Conservation (phyloP, 139 green algal species). For the Chlamydomonas eustigma region DNA sequence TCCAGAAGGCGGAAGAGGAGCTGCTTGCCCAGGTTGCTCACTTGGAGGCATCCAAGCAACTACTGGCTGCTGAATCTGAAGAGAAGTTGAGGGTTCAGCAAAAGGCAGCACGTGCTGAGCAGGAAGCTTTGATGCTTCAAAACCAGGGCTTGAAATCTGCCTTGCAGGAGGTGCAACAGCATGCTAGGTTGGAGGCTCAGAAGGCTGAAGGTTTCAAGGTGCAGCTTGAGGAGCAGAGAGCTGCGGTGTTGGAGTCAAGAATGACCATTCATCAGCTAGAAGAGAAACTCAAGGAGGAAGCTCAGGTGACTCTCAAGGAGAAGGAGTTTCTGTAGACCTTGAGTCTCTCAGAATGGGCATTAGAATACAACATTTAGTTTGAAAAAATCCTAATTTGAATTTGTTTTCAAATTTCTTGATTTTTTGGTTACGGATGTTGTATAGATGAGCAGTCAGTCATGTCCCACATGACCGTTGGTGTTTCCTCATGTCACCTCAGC, state of each 20-base stretch:
- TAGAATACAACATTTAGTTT: no score
- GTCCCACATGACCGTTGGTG: no score
- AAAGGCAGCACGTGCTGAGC: not conserved
- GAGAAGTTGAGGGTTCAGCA: not conserved
- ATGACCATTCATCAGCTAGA: not conserved
- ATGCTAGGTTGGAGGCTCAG: not conserved
- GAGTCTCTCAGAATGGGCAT: no score
- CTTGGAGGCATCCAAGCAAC: not conserved
- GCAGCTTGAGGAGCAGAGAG: not conserved
- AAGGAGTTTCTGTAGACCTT: no score
- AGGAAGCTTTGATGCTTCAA: not conserved
- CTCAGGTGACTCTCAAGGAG: no score
- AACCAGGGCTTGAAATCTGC: not conserved
- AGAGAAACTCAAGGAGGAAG: not conserved
- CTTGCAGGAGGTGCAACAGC: not conserved
- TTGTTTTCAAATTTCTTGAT: no score
- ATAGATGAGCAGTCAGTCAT: no score
- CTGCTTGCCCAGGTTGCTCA: not conserved
- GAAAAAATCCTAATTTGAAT: no score
- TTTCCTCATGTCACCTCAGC: no score
- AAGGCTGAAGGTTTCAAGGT: not conserved
- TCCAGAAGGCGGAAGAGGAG: not conserved
- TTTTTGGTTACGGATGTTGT: no score
- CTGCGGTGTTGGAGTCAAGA: not conserved
- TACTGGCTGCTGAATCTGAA: not conserved